These are phyloP conservation scores for Neostapfia colusana DNA, from an alignment of 176 grass and related monocot species.

Conservation along the genomic window DNA sequence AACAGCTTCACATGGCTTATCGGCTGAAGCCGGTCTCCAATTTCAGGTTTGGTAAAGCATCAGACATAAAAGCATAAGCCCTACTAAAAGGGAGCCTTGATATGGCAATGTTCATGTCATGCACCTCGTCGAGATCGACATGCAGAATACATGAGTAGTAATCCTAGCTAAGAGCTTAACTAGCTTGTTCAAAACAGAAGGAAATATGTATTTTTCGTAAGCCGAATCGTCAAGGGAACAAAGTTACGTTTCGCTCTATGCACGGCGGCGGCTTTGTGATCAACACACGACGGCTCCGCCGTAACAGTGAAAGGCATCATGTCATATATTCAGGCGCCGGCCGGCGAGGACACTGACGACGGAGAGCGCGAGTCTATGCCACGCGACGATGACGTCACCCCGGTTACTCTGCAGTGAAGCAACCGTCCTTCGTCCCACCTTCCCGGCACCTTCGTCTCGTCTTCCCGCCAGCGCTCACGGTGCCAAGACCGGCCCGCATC, in stretches of 20 bases:
- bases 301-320: background rate
- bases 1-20: too few species aligned
- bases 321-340: background rate
- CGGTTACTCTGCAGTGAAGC: conserved; percentile 5
- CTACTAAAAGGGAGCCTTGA: too few species aligned
- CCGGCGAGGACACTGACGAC: background rate
- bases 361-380: conserved; percentile 13
- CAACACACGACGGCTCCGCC: background rate
- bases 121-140: background rate
- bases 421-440: conserved; percentile 33
- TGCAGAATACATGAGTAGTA: too few species aligned
- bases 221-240: background rate
- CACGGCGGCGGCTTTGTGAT: background rate
- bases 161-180: too few species aligned
- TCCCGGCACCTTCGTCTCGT: conserved; percentile 41
- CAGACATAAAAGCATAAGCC: too few species aligned
- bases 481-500: background rate
- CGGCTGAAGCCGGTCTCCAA: too few species aligned
- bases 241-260: background rate
- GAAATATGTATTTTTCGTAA: background rate
- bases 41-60: too few species aligned
- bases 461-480: conserved; percentile 24
- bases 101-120: background rate
- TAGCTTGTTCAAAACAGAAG: background rate
- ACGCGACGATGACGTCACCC: background rate